Evolutionary conservation across 495 filamentous ascomycete species (phyloP).

Genomic region (Xylaria castorea): DNA sequence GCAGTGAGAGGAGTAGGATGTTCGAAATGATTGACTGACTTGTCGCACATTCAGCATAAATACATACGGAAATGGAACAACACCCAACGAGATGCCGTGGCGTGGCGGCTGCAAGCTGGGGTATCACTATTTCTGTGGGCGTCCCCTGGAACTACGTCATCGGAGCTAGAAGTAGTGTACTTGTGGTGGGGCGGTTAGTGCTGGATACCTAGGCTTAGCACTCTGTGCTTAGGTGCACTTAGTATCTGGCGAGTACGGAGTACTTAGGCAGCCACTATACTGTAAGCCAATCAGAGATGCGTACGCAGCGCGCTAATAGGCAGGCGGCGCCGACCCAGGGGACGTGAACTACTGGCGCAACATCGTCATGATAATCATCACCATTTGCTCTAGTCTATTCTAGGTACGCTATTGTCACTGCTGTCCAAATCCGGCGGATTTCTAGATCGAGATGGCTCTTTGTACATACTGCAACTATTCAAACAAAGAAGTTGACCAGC

Average conservation of each 20-base stretch:
- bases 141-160: conserved; percentile 24
- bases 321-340: not conserved
- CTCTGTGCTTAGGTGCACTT: too few relatives aligned
- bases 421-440: conserved; percentile 9
- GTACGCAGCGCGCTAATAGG: not conserved
- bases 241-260: too few relatives aligned
- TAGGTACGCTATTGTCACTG: not conserved
- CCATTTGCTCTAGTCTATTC: not conserved
- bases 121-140: not conserved
- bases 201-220: too few relatives aligned
- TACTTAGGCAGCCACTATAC: not conserved
- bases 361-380: conserved; percentile 1
- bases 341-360: not conserved
- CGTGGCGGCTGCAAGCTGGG: conserved; percentile 15
- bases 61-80: conserved; percentile 15
- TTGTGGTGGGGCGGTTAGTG: not conserved
- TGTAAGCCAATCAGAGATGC: not conserved
- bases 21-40: conserved; percentile 10
- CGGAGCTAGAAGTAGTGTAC: not conserved
- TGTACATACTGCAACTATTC: not conserved
- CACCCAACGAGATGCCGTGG: conserved; percentile 14
- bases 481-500: conserved; percentile 4
- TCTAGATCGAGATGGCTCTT: not conserved
- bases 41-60: conserved; percentile 23
- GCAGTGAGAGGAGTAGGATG: not conserved